These are phyloP conservation scores for Plantago ovata DNA, from an alignment of 257 asterid genomes.

Conservation along the genomic window DNA sequence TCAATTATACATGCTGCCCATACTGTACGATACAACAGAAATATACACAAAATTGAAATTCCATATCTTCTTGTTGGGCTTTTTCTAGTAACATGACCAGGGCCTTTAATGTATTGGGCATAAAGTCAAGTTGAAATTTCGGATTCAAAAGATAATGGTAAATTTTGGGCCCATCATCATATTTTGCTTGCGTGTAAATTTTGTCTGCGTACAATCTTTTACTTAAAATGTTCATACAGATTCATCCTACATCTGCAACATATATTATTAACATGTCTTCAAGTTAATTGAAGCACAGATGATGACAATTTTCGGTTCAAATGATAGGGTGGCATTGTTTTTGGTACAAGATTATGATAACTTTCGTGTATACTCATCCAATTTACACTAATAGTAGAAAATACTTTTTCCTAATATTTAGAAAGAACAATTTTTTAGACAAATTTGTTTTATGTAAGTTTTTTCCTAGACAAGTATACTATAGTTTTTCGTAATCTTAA, in stretches of 20 bases:
- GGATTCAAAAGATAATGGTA: neutral
- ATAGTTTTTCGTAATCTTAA: too few species aligned
- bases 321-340: too few species aligned
- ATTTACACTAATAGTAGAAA: too few species aligned
- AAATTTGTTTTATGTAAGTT: too few species aligned
- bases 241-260: neutral
- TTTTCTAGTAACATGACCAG: conserved; percentile 12
- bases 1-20: conserved; percentile 5
- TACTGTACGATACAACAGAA: conserved; percentile 7
- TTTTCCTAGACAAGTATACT: too few species aligned
- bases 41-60: conserved; percentile 3
- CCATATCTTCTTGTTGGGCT: conserved; percentile 12
- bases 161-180: neutral
- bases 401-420: too few species aligned
- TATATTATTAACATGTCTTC: neutral
- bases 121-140: neutral
- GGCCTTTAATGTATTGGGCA: conserved; percentile 1
- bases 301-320: too few species aligned
- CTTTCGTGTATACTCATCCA: too few species aligned
- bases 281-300: neutral
- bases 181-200: neutral
- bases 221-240: neutral
- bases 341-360: too few species aligned
- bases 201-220: neutral
- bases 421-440: too few species aligned